Conservation (phyloP, 2,329 filamentous ascomycete genomes). For the Pseudogymnoascus sp. region DNA sequence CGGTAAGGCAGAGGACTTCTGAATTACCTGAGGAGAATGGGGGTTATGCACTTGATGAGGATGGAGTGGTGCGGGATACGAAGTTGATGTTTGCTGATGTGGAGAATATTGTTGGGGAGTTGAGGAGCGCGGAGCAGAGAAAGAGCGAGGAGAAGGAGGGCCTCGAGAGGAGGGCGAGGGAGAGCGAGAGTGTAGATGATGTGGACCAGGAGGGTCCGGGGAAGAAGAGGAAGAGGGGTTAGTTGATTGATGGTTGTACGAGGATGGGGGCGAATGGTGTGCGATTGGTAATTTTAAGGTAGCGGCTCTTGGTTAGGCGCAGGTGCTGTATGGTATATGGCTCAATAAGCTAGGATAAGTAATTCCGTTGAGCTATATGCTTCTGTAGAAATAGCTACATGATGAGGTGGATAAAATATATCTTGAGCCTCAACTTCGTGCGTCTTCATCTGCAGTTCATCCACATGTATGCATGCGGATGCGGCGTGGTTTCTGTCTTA, state of each 20-base stretch:
- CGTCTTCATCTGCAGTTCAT: neutral
- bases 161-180: slow-evolving; percentile 21
- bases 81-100: slow-evolving; percentile 85
- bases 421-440: neutral
- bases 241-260: neutral
- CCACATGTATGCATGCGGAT: neutral
- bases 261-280: neutral
- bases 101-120: slow-evolving; percentile 40
- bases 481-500: neutral
- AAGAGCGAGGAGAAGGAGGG: slow-evolving; percentile 21
- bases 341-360: neutral
- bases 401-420: neutral
- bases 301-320: neutral
- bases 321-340: neutral
- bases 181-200: slow-evolving; percentile 4
- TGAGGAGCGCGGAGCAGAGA: slow-evolving; percentile 24
- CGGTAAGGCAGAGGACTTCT: slow-evolving; percentile 28
- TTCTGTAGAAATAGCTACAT: neutral
- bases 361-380: neutral
- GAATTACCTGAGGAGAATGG: slow-evolving; percentile 24
- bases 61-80: slow-evolving; percentile 80
- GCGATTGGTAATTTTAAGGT: neutral
- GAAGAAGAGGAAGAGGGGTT: neutral
- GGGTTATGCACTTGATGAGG: slow-evolving; percentile 65
- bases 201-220: neutral